Conservation (phyloP, 305 asterid genomes). For the Fraxinus latifolia region DNA sequence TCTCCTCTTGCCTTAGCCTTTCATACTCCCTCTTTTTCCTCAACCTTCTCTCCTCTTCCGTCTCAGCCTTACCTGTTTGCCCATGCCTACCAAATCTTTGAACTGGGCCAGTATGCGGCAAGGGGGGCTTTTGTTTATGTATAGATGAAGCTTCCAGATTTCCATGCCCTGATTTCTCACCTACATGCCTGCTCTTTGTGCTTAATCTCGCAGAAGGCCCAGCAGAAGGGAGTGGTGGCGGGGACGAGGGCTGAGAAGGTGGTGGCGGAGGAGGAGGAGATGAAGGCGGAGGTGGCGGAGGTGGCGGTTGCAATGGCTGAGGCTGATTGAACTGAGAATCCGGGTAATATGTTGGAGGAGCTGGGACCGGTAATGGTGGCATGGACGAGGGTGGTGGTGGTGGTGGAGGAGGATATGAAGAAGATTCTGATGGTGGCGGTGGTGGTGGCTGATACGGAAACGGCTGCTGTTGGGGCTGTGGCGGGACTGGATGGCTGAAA, state of each 20-base stretch:
- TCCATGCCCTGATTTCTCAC: conserved; percentile 28
- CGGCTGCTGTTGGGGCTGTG: conserved; percentile 53
- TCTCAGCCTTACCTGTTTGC: conserved; percentile 56
- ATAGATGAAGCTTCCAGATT: conserved; percentile 39
- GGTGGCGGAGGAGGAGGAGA: conserved; percentile 76
- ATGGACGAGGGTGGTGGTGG: conserved; percentile 42
- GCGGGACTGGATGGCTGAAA: conserved; percentile 46
- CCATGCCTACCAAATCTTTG: conserved; percentile 50
- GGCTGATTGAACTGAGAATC: conserved; percentile 63
- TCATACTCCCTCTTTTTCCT: conserved; percentile 85
- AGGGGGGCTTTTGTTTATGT: conserved; percentile 53
- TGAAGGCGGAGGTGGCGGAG: conserved; percentile 68
- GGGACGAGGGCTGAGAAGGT: conserved; percentile 62
- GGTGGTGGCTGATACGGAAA: conserved; percentile 64
- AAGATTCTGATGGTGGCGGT: conserved; percentile 68
- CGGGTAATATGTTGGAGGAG: conserved; percentile 40
- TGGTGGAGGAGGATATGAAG: conserved; percentile 40
- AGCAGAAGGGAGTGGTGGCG: conserved; percentile 63
- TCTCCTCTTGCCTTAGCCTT: conserved; percentile 81
- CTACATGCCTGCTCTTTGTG: conserved; percentile 43
- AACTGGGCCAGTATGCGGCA: conserved; percentile 39
- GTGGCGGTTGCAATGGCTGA: conserved; percentile 53
- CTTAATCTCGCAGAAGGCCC: conserved; percentile 42
- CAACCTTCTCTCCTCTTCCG: conserved; percentile 88
- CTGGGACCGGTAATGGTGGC: conserved; percentile 32